A percentile compares a stretch with the other conserved stretches of the same genome.
phyloP scores from a whole-genome alignment of 2,329 filamentous ascomycete genomes.

The Hypoxylon sp. region DNA sequence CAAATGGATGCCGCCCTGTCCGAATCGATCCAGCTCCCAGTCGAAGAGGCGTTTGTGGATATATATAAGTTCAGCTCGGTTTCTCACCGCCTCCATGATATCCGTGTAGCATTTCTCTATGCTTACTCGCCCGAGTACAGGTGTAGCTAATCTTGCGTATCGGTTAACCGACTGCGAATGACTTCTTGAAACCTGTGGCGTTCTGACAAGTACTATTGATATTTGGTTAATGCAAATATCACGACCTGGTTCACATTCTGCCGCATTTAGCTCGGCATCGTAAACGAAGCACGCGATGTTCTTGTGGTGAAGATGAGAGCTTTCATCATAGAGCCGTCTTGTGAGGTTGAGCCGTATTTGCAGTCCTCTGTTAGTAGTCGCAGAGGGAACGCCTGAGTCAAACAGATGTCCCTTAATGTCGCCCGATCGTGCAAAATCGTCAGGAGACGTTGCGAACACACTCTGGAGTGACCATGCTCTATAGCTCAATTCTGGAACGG shows the following conservation, averaged over 20 bases:
- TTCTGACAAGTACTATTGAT: slow-evolving; percentile 27
- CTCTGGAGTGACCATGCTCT: slow-evolving; percentile 37
- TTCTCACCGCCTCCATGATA: background rate
- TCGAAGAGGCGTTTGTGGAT: slow-evolving; percentile 26
- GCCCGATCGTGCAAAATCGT: slow-evolving; percentile 30
- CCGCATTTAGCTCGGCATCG: slow-evolving; percentile 22
- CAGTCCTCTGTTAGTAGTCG: slow-evolving; percentile 36
- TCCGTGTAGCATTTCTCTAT: background rate
- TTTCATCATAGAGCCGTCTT: background rate
- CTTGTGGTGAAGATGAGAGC: slow-evolving; percentile 28
- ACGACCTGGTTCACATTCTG: background rate
- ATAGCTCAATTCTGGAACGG: slow-evolving; percentile 16
- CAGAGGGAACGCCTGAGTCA: slow-evolving; percentile 26
- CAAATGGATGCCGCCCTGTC: slow-evolving; percentile 27
- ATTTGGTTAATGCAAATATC: background rate
- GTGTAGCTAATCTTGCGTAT: slow-evolving; percentile 30
- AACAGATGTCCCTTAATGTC: slow-evolving; percentile 8
- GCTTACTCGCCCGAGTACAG: background rate
- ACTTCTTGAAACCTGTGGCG: slow-evolving; percentile 1
- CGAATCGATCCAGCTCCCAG: slow-evolving; percentile 27
- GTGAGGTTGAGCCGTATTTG: slow-evolving; percentile 18
- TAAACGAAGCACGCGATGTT: slow-evolving; percentile 7
- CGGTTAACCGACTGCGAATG: slow-evolving; percentile 9
- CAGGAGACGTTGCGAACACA: slow-evolving; percentile 35
- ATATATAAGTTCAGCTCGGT: slow-evolving; percentile 25